A percentile compares a stretch with the other conserved stretches of the same genome.
Conservation (phyloP, 805 yeast genomes). For the Yarrowia sp. region DNA sequence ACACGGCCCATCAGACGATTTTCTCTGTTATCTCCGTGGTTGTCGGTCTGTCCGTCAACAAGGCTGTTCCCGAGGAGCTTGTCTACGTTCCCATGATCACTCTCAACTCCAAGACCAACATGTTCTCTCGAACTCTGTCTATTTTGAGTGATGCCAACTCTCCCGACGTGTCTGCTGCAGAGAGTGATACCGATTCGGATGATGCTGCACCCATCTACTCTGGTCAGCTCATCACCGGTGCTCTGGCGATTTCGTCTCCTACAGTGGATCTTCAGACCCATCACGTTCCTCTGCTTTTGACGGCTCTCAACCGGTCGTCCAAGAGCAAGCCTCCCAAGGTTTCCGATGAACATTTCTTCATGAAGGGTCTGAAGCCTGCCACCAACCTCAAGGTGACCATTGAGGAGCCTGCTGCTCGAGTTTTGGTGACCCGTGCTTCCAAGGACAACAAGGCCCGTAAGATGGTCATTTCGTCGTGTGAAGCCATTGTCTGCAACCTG, state of each 20-base stretch:
- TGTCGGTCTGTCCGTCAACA: constrained; percentile 38
- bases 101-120: constrained; percentile 39
- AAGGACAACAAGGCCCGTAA: constrained; percentile 30
- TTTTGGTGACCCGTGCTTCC: constrained; percentile 32
- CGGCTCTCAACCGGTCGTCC: constrained; percentile 28
- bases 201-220: constrained; percentile 6
- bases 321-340: constrained; percentile 16
- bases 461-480: constrained; percentile 40
- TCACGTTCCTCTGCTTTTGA: constrained; percentile 39
- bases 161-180: background rate
- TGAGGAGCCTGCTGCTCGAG: constrained; percentile 40
- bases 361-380: constrained; percentile 34
- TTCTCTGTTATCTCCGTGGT: constrained; percentile 39
- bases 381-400: constrained; percentile 36
- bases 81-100: constrained; percentile 43
- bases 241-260: constrained; percentile 40
- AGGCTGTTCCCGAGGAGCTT: constrained; percentile 37
- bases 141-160: constrained; percentile 34
- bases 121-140: constrained; percentile 40
- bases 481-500: constrained; percentile 37
- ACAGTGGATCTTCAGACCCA: constrained; percentile 41
- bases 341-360: background rate
- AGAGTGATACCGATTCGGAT: constrained; percentile 7
- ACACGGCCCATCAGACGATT: constrained; percentile 44
- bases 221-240: constrained; percentile 36